Evolutionary conservation across 306 rosid species (phyloP).

Genomic region (Sophora flavescens): DNA sequence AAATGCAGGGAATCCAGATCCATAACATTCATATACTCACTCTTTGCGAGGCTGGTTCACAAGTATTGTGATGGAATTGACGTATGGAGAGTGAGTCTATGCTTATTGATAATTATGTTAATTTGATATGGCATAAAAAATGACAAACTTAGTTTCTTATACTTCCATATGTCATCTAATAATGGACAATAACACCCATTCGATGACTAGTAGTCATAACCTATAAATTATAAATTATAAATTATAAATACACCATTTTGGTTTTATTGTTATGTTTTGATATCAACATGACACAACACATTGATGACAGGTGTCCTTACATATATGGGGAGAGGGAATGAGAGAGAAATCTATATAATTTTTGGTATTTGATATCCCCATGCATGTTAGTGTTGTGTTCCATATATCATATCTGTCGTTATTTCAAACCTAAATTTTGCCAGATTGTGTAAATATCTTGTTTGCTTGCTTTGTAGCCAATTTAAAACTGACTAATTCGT

Average conservation of each 20-base stretch:
- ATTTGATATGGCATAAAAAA: slow-evolving; percentile 4
- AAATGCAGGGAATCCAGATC: no score
- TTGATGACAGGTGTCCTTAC: no score
- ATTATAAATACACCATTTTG: no score
- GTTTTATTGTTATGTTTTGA: no score
- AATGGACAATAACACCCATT: background rate
- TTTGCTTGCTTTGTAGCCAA: background rate
- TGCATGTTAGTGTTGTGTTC: no score
- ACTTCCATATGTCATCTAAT: background rate
- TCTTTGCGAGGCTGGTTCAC: background rate
- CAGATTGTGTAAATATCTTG: background rate
- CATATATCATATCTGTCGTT: no score
- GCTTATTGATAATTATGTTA: background rate
- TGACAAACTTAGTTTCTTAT: background rate
- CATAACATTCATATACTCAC: background rate
- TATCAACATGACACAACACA: no score
- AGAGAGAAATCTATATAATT: no score
- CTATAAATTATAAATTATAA: no score
- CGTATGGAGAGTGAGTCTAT: background rate
- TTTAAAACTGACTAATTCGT: no score
- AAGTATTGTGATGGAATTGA: background rate
- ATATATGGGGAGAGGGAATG: no score
- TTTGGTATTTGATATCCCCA: no score
- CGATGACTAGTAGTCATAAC: background rate
- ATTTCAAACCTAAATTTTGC: background rate